Percentiles rank a stretch among this genome's conserved stretches.
Evolutionary conservation across 2,329 filamentous ascomycete species (phyloP).

Genomic region (Periconia sp.): DNA sequence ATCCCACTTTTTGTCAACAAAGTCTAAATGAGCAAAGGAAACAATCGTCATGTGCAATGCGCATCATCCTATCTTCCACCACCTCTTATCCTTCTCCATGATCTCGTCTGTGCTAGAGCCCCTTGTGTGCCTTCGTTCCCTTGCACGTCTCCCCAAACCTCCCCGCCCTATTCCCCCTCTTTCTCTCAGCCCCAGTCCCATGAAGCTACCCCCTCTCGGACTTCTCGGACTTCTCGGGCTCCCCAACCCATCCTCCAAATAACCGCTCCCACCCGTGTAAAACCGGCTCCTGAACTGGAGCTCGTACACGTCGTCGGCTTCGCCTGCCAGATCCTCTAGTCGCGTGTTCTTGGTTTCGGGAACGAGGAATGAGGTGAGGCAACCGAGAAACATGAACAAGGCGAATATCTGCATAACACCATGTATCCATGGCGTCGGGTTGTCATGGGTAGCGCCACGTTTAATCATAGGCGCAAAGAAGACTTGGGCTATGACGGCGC

Average conservation of each 20-base stretch:
- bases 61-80: neutral
- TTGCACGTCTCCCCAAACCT: neutral
- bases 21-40: too few species aligned
- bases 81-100: neutral
- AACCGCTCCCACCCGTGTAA: constrained; percentile 7
- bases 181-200: neutral
- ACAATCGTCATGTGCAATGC: too few species aligned
- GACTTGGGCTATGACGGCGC: constrained; percentile 53
- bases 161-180: neutral
- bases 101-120: neutral
- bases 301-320: constrained; percentile 50
- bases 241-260: neutral
- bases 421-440: constrained; percentile 66
- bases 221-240: constrained; percentile 1
- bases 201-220: neutral
- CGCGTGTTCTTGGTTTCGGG: constrained; percentile 76
- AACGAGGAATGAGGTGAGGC: constrained; percentile 69
- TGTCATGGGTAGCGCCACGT: constrained; percentile 54
- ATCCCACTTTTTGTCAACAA: too few species aligned
- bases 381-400: constrained; percentile 76
- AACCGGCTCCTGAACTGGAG: constrained; percentile 20
- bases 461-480: constrained; percentile 54
- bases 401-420: constrained; percentile 78
- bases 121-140: neutral
- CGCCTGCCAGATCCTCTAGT: constrained; percentile 69